Evolutionary conservation across 2,329 filamentous ascomycete genomes (phyloP).

Genomic region (Colletotrichum horii): DNA sequence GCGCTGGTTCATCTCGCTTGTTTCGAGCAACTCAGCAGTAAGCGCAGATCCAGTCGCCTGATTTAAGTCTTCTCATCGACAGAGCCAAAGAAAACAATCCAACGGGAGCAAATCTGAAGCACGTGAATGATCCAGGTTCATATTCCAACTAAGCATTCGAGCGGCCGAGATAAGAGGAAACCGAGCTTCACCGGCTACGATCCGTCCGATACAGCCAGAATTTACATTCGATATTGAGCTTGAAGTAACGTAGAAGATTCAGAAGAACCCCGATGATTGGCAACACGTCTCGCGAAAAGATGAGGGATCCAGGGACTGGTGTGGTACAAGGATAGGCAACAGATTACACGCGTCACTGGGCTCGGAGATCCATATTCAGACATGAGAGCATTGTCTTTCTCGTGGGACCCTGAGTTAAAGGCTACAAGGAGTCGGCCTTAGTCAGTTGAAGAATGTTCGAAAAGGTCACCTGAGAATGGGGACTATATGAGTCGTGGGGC

Average conservation of each 20-base stretch:
- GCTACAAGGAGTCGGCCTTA: too few relatives aligned
- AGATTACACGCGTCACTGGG: too few relatives aligned
- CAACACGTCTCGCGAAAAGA: too few relatives aligned
- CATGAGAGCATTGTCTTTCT: too few relatives aligned
- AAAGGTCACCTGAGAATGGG: not conserved
- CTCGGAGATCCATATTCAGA: too few relatives aligned
- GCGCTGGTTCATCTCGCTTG: not conserved
- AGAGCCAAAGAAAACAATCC: not conserved
- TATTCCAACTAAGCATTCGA: not conserved
- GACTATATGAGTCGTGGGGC: not conserved
- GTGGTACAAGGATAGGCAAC: too few relatives aligned
- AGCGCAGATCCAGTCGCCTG: rapidly evolving
- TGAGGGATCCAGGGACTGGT: too few relatives aligned
- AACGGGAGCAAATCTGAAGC: not conserved
- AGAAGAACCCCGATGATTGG: too few relatives aligned
- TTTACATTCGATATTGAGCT: too few relatives aligned
- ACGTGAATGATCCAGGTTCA: not conserved
- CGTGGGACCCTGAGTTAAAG: too few relatives aligned
- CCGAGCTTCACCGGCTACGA: not conserved
- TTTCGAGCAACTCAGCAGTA: not conserved
- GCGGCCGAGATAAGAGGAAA: not conserved
- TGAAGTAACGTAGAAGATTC: too few relatives aligned
- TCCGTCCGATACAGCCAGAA: not conserved
- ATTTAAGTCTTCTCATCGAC: rapidly evolving
- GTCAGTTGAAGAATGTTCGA: not conserved